phyloP scores from a whole-genome alignment of 2,329 filamentous ascomycete genomes.

The Phoma sp. region DNA sequence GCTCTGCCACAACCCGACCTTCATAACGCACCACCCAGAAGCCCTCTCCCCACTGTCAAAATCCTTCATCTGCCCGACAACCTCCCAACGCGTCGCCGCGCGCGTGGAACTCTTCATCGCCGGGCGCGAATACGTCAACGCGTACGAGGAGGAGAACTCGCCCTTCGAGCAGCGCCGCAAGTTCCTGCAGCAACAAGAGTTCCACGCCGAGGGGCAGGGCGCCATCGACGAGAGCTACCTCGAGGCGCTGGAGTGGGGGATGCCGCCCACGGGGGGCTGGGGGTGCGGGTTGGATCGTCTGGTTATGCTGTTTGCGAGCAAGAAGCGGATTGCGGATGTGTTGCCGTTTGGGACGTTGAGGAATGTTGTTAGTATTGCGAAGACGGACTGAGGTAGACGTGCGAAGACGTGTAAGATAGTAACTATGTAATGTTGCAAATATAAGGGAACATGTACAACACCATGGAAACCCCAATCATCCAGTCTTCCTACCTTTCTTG shows the following conservation, averaged over 20 bases:
- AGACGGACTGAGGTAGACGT: slow-evolving; percentile 21
- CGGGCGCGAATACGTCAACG: slow-evolving; percentile 86
- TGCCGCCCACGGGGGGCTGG: slow-evolving; percentile 98
- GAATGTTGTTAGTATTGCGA: slow-evolving; percentile 55
- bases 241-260: slow-evolving; percentile 80
- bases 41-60: slow-evolving; percentile 92
- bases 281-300: slow-evolving; percentile 90
- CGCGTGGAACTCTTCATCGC: slow-evolving; percentile 85
- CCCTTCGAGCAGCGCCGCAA: slow-evolving; percentile 86
- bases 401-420: too few relatives aligned
- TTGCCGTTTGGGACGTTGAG: slow-evolving; percentile 86
- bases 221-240: slow-evolving; percentile 81
- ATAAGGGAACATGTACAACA: too few relatives aligned
- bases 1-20: slow-evolving; percentile 73
- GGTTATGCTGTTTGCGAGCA: slow-evolving; percentile 86
- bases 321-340: slow-evolving; percentile 81
- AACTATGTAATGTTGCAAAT: too few relatives aligned
- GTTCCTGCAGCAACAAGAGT: slow-evolving; percentile 66
- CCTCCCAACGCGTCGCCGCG: slow-evolving; percentile 75
- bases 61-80: slow-evolving; percentile 72
- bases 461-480: too few relatives aligned
- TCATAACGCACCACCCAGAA: slow-evolving; percentile 88
- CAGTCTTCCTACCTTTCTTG: too few relatives aligned
- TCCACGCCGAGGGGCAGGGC: slow-evolving; percentile 42
- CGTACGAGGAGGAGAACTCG: slow-evolving; percentile 98